Conservation (phyloP, 2,329 filamentous ascomycete species). For the Tolypocladium amazonense region DNA sequence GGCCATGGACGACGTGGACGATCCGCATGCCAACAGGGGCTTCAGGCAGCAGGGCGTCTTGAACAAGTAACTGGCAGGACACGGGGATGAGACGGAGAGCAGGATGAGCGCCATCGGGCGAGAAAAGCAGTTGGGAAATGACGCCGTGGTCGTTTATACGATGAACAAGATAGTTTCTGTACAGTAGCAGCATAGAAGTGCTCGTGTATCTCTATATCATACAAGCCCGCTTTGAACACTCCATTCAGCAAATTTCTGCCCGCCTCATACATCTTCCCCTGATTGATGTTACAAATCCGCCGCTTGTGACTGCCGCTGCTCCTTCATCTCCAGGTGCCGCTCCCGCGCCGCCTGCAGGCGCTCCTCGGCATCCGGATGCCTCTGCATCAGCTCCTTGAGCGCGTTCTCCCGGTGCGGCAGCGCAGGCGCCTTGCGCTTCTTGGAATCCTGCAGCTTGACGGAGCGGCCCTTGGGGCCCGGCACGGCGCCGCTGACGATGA, state of each 20-base stretch:
- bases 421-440: constrained; percentile 63
- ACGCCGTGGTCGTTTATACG: not conserved
- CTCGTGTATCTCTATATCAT: constrained; percentile 27
- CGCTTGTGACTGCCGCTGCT: constrained; percentile 25
- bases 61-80: constrained; percentile 16
- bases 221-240: constrained; percentile 18
- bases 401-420: constrained; percentile 37
- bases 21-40: constrained; percentile 29
- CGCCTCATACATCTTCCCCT: constrained; percentile 1
- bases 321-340: constrained; percentile 44
- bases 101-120: not conserved
- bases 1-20: constrained; percentile 19
- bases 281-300: constrained; percentile 5
- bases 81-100: not conserved
- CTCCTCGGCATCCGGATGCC: constrained; percentile 34
- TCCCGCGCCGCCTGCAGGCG: constrained; percentile 37
- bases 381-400: constrained; percentile 30
- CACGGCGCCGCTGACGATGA: constrained; percentile 79
- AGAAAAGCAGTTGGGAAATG: not conserved
- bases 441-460: constrained; percentile 79
- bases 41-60: constrained; percentile 37
- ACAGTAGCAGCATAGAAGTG: constrained; percentile 8
- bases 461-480: constrained; percentile 80
- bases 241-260: constrained; percentile 8
- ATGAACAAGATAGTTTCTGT: constrained; percentile 4